Evolutionary conservation across 768 basidiomycete genomes (phyloP), one percentile per base, ranked within the genome.

Genomic region (Termitomyces sp.): DNA sequence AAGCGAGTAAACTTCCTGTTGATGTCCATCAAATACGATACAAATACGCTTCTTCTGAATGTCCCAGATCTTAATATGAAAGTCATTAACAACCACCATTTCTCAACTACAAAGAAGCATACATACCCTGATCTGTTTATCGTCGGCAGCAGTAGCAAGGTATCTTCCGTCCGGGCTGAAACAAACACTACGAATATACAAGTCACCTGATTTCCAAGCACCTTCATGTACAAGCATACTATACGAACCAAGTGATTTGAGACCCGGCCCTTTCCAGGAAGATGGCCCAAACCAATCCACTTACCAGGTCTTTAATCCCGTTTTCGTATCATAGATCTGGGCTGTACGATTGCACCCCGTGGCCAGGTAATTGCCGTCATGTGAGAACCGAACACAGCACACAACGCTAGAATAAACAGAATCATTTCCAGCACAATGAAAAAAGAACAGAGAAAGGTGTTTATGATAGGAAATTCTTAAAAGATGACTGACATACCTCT

Each of bases 281-380:
- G 53, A 58, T 45, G 54, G 32, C 6, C 26, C 16, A 32, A 51
- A 22, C 8, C 38, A 45, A 32, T 46, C 6, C 43, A 52, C 88
- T 60, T 65, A 94, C 94, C 90, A 92, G 22, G 86, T 90, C 73
- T 92, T 92, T 10, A 65, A 69, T 0, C 96, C 96, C 1, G 93
- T 90, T 73, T 90, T 89, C 36, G 89, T 90, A 70, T 98, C 94
- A 68, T 91, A 98, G 58, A 99, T 94, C 70, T 97, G 96, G 20
- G 94, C 94, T 0, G 91, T 92, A 43, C 92, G 81, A 73, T 98
- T 98, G 74, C 95, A 98, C 13, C 95, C 96, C 12, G 95, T 97
- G 30, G 95, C 96, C 45, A 98, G 81, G 65, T 79, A 91, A 69
- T 90, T 92, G 18, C 96, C 96, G 68, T 98, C 94, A 22, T 88